phyloP scores from a whole-genome alignment of 768 basidiomycete genomes.

The Polyporus arcularius region DNA sequence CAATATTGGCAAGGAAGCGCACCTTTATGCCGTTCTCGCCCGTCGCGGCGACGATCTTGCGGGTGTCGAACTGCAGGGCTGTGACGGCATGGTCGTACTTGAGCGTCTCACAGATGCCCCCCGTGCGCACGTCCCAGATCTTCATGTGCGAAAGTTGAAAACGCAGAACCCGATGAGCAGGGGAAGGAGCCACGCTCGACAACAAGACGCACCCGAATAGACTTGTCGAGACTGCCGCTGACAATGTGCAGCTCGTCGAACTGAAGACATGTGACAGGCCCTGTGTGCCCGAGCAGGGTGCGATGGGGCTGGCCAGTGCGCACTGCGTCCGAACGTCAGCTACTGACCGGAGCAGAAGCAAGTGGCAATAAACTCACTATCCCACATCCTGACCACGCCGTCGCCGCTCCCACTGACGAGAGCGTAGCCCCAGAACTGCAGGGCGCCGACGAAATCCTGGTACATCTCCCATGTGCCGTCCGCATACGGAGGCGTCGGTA shows the following conservation, averaged over 20 bases:
- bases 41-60: slow-evolving; percentile 89
- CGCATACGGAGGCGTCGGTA: slow-evolving; percentile 84
- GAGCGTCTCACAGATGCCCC: slow-evolving; percentile 84
- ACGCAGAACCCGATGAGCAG: not conserved
- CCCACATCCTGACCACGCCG: slow-evolving; percentile 99
- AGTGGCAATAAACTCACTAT: slow-evolving; percentile 65
- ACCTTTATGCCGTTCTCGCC: slow-evolving; percentile 96
- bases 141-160: slow-evolving; percentile 30
- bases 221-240: slow-evolving; percentile 93
- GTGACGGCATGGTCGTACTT: slow-evolving; percentile 91
- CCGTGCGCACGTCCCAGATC: slow-evolving; percentile 97
- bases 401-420: slow-evolving; percentile 97
- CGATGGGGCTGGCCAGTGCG: slow-evolving; percentile 96
- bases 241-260: slow-evolving; percentile 96
- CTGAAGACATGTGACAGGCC: slow-evolving; percentile 89
- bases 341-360: not conserved
- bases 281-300: slow-evolving; percentile 90
- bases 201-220: slow-evolving; percentile 70
- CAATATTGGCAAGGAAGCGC: not conserved
- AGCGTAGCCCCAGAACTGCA: slow-evolving; percentile 99
- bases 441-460: slow-evolving; percentile 94
- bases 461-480: slow-evolving; percentile 96
- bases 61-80: slow-evolving; percentile 88
- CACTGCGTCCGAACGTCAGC: slow-evolving; percentile 54
- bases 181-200: not conserved